These are phyloP conservation scores for Starmerella etchellsii DNA, from an alignment of 805 yeast species.

Conservation along the genomic window DNA sequence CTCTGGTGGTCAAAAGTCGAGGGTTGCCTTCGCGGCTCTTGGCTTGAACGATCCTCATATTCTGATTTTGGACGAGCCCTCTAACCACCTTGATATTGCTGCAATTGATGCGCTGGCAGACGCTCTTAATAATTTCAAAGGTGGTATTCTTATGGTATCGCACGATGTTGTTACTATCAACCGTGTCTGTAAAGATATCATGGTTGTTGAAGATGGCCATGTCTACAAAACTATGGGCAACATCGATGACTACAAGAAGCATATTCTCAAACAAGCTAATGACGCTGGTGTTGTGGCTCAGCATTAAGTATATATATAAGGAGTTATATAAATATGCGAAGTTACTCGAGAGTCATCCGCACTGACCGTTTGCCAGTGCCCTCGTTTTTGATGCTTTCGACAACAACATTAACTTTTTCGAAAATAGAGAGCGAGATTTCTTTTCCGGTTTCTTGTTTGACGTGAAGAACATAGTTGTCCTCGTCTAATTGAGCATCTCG, in stretches of 20 bases:
- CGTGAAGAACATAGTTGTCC: conserved; percentile 55
- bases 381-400: conserved; percentile 71
- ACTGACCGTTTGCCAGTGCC: conserved; percentile 88
- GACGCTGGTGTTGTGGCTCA: conserved; percentile 80
- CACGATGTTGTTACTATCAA: conserved; percentile 91
- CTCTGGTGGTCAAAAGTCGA: conserved; percentile 96
- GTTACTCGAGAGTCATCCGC: conserved; percentile 35
- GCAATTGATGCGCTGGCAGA: conserved; percentile 93
- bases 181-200: conserved; percentile 80
- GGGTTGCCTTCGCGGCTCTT: conserved; percentile 95
- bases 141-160: conserved; percentile 95
- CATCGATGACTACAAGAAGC: conserved; percentile 80
- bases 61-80: conserved; percentile 89
- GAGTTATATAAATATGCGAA: neutral
- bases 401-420: conserved; percentile 73
- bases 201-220: conserved; percentile 83
- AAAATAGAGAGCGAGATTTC: conserved; percentile 52
- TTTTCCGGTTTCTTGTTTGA: conserved; percentile 34
- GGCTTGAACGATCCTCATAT: conserved; percentile 86
- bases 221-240: conserved; percentile 69
- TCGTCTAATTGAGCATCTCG: conserved; percentile 52
- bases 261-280: conserved; percentile 66
- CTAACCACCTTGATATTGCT: conserved; percentile 94
- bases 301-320: conserved; percentile 35
- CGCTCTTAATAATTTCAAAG: conserved; percentile 76